A percentile compares a stretch with the other conserved stretches of the same genome.
Conservation (phyloP, 768 basidiomycete species). For the Boletus pseudo-olivaceus region DNA sequence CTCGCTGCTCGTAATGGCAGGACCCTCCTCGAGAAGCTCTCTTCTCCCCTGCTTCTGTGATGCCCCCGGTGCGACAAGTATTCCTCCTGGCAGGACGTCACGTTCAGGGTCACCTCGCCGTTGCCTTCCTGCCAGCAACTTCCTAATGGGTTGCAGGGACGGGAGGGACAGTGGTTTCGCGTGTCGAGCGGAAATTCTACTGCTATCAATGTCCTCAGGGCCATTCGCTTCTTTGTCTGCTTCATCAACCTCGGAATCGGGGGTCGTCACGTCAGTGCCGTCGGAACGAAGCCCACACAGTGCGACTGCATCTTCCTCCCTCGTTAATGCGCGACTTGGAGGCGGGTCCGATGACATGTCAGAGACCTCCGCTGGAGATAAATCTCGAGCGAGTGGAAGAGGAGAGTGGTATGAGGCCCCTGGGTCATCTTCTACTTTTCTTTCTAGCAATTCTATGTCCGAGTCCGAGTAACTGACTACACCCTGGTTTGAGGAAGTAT, state of each 20-base stretch:
- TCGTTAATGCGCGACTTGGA: background rate
- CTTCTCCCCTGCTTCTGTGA: conserved; percentile 9
- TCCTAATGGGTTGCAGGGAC: conserved; percentile 16
- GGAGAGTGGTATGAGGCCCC: background rate
- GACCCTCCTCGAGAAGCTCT: conserved; percentile 4
- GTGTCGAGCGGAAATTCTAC: conserved; percentile 1
- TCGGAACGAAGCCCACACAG: background rate
- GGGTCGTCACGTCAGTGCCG: background rate
- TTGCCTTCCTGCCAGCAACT: conserved; percentile 6
- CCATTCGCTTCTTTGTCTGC: background rate
- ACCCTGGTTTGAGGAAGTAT: background rate
- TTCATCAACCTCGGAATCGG: conserved; percentile 9
- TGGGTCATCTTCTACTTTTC: background rate
- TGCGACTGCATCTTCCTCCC: background rate
- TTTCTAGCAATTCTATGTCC: conserved; percentile 8
- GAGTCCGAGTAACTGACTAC: conserved; percentile 5
- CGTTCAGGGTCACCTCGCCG: conserved; percentile 3
- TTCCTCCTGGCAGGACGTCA: conserved; percentile 1
- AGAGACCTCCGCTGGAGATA: background rate
- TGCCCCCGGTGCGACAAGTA: background rate
- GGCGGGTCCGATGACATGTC: background rate
- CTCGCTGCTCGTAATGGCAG: conserved; percentile 13
- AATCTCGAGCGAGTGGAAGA: conserved; percentile 1
- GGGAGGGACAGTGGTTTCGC: background rate
- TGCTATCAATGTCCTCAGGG: background rate